phyloP scores from a whole-genome alignment of 148 eudicot genomes.

The Camellia granthamiana region DNA sequence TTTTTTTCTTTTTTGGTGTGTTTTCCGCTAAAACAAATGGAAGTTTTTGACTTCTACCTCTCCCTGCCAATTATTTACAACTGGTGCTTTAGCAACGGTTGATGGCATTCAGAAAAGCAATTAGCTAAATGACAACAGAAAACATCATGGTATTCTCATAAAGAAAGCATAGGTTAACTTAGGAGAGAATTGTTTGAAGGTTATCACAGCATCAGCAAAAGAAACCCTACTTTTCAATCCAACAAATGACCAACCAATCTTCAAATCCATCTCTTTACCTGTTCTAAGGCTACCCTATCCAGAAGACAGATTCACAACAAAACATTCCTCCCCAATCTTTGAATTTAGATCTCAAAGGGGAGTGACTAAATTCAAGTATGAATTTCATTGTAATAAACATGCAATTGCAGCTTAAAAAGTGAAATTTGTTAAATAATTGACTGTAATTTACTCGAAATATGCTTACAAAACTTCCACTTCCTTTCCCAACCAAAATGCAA shows the following conservation, averaged over 20 bases:
- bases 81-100: not conserved
- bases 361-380: conserved; percentile 28
- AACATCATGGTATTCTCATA: conserved; percentile 31
- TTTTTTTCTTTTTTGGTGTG: too few relatives aligned
- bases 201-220: conserved; percentile 34
- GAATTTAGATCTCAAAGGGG: conserved; percentile 29
- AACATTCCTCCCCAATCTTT: conserved; percentile 41
- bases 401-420: not conserved
- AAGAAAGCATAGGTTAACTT: conserved; percentile 55
- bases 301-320: conserved; percentile 25
- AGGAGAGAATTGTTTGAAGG: conserved; percentile 52
- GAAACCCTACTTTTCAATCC: conserved; percentile 31
- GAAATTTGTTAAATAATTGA: not conserved
- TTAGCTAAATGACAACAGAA: conserved; percentile 14
- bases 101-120: conserved; percentile 10
- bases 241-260: conserved; percentile 35
- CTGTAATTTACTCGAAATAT: not conserved
- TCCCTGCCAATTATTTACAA: too few relatives aligned
- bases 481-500: not conserved
- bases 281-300: conserved; percentile 54
- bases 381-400: not conserved
- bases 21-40: too few relatives aligned
- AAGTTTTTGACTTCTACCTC: too few relatives aligned
- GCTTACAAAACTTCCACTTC: not conserved
- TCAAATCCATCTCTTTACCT: conserved; percentile 38